Evolutionary conservation across 2,329 filamentous ascomycete species (phyloP).

Genomic region (Phyllosticta capitalensis): DNA sequence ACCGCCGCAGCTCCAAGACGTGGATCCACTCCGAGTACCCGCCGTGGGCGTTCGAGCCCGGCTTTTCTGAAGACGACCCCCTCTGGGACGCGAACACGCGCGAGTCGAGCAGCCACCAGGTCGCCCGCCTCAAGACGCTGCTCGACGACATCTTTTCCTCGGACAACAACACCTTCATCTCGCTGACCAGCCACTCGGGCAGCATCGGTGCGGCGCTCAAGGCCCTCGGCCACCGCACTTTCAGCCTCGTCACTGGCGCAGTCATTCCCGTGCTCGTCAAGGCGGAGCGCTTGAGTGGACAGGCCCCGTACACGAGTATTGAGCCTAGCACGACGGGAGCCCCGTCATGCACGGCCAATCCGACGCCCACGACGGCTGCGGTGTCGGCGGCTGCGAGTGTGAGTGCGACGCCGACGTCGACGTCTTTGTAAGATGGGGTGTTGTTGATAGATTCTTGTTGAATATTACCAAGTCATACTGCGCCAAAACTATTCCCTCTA

Average conservation of each 20-base stretch:
- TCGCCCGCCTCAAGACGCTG: constrained; percentile 22
- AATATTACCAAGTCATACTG: background rate
- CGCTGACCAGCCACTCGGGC: constrained; percentile 50
- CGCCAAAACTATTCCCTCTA: background rate
- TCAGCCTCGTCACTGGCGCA: constrained; percentile 55
- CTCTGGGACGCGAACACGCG: constrained; percentile 36
- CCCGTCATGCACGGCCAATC: constrained; percentile 4
- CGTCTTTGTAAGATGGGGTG: constrained; percentile 7
- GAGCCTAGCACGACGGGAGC: constrained; percentile 2
- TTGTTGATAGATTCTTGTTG: background rate
- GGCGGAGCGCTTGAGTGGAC: constrained; percentile 35
- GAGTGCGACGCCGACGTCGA: background rate
- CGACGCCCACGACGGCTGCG: background rate
- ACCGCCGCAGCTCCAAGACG: constrained; percentile 48
- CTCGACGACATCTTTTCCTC: constrained; percentile 45
- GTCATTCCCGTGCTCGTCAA: constrained; percentile 59
- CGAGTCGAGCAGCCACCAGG: constrained; percentile 6
- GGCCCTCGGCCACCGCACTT: constrained; percentile 52
- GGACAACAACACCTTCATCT: constrained; percentile 41
- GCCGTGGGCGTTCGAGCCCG: constrained; percentile 47
- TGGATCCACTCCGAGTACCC: constrained; percentile 47
- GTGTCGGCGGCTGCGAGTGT: background rate
- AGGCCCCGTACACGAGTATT: background rate
- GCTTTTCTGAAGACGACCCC: constrained; percentile 51
- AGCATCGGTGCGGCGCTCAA: constrained; percentile 46